Percentiles rank a stretch among this genome's conserved stretches.
These are phyloP conservation scores for Eucalyptus cloeziana DNA, from an alignment of 345 rosid species.

Conservation along the genomic window DNA sequence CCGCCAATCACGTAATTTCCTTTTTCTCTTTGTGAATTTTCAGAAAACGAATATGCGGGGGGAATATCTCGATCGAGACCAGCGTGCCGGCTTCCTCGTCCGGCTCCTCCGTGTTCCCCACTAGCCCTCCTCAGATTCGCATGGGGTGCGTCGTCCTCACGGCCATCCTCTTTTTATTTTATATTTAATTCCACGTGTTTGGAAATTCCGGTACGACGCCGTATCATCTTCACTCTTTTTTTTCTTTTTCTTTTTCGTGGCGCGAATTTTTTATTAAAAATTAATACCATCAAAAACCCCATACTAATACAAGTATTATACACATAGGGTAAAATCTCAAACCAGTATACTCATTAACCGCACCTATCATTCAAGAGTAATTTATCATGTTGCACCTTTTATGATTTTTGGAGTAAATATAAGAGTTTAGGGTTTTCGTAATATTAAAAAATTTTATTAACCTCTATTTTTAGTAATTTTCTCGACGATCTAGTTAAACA, in stretches of 20 bases:
- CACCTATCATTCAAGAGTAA: accelerated
- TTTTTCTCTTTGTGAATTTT: neutral
- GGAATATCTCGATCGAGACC: neutral
- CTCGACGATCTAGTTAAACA: accelerated
- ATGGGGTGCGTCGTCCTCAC: neutral
- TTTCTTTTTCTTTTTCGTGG: neutral
- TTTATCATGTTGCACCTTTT: accelerated
- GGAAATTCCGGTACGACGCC: neutral
- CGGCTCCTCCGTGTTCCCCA: neutral
- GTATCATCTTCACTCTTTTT: accelerated
- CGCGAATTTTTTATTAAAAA: neutral
- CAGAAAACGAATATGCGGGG: neutral
- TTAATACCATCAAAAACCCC: accelerated
- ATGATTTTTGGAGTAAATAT: too few relatives aligned
- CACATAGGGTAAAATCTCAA: accelerated
- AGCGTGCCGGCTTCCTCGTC: neutral
- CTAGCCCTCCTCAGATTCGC: neutral
- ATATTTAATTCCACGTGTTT: neutral
- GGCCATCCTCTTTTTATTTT: neutral
- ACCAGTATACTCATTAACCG: too few relatives aligned
- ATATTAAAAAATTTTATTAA: too few relatives aligned
- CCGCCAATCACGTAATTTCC: neutral
- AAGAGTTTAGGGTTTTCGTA: accelerated
- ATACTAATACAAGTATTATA: accelerated
- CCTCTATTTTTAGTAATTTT: neutral